Conservation (phyloP, 495 filamentous ascomycete species). For the Chaetomium cochliodes region DNA sequence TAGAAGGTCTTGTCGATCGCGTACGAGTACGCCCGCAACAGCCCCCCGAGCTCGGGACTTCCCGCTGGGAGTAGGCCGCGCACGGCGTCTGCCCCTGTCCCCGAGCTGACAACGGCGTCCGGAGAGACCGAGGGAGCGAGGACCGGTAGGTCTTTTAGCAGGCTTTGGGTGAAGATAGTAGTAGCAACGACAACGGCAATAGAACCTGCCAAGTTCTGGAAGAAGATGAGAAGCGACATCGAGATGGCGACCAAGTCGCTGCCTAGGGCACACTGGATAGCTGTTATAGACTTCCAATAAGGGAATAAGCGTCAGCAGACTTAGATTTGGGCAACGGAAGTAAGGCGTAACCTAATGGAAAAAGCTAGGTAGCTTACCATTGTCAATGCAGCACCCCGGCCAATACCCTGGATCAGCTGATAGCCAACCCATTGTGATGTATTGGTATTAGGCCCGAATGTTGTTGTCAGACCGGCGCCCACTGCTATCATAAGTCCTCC, state of each 20-base stretch:
- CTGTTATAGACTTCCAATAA: neutral
- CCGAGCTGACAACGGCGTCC: neutral
- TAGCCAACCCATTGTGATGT: constrained; percentile 2
- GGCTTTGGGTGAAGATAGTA: neutral
- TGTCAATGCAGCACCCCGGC: neutral
- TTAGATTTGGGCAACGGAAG: neutral
- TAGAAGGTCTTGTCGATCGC: neutral
- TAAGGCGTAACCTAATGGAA: neutral
- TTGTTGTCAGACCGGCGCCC: constrained; percentile 1
- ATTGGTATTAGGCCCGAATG: neutral
- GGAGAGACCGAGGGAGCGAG: neutral
- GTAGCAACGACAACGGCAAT: neutral
- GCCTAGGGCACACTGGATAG: neutral
- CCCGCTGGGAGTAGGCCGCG: neutral
- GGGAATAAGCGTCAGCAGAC: neutral
- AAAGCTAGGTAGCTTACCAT: neutral
- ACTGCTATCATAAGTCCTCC: constrained; percentile 1
- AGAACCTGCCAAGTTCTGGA: neutral
- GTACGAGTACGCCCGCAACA: constrained; percentile 6
- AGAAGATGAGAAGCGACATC: constrained; percentile 1
- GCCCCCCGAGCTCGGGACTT: neutral
- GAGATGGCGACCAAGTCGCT: neutral
- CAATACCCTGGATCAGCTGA: constrained; percentile 1
- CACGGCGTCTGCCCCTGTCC: neutral
- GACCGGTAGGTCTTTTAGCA: neutral